phyloP scores from a whole-genome alignment of 163 green algal genomes.

The Prototheca wickerhamii region DNA sequence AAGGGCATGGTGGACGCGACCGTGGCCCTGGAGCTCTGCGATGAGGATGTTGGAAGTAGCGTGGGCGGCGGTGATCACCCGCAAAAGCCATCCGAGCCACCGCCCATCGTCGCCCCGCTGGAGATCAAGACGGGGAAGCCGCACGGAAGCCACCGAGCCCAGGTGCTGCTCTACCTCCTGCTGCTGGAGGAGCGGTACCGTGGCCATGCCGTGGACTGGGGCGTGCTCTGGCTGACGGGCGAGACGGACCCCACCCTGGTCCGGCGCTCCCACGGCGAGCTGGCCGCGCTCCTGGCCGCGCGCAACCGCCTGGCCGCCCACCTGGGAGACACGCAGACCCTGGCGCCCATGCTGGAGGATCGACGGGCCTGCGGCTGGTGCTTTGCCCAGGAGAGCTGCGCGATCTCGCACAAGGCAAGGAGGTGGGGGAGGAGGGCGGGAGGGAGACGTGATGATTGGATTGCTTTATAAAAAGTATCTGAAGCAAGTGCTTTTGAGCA shows the following conservation, averaged over 20 bases:
- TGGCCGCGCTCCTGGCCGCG: slow-evolving; percentile 48
- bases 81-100: no score
- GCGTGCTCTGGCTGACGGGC: slow-evolving; percentile 62
- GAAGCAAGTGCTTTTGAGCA: no score
- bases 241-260: slow-evolving; percentile 18
- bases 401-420: slow-evolving; percentile 3
- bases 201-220: slow-evolving; percentile 31
- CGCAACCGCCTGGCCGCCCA: slow-evolving; percentile 46
- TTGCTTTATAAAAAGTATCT: not conserved
- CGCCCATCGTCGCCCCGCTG: slow-evolving; percentile 52
- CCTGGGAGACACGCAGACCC: slow-evolving; percentile 1
- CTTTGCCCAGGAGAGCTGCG: slow-evolving; percentile 41
- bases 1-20: slow-evolving; percentile 78
- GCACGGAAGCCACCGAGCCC: slow-evolving; percentile 50
- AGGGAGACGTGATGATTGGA: not conserved
- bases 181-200: slow-evolving; percentile 76
- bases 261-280: slow-evolving; percentile 19
- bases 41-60: not conserved
- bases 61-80: no score
- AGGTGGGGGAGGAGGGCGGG: no score
- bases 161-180: slow-evolving; percentile 79
- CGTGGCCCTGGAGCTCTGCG: slow-evolving; percentile 25
- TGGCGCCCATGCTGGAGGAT: slow-evolving; percentile 34
- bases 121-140: slow-evolving; percentile 80
- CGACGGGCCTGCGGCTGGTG: slow-evolving; percentile 41